Evolutionary conservation across 495 filamentous ascomycete genomes (phyloP).

Genomic region (Peziza echinospora): DNA sequence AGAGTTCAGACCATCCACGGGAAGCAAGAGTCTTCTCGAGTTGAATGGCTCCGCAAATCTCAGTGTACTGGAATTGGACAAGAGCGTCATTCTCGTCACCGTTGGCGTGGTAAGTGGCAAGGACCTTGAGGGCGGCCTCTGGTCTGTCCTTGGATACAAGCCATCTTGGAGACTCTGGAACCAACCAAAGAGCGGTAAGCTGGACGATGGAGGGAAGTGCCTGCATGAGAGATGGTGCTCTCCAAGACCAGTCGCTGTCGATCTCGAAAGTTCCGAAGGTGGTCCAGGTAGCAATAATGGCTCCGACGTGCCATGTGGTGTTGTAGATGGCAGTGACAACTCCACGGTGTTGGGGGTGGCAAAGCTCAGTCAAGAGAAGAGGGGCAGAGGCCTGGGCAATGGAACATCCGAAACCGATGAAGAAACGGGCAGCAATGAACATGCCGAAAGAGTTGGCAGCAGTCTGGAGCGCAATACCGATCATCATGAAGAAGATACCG

Average conservation of each 20-base stretch:
- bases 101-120: slow-evolving; percentile 24
- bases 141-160: slow-evolving; percentile 14
- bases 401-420: slow-evolving; percentile 20
- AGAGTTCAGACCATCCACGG: slow-evolving; percentile 31
- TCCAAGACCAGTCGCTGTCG: slow-evolving; percentile 28
- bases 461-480: slow-evolving; percentile 15
- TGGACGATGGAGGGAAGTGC: slow-evolving; percentile 25
- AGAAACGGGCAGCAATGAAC: slow-evolving; percentile 20
- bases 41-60: slow-evolving; percentile 22
- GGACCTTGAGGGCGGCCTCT: slow-evolving; percentile 17
- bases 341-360: slow-evolving; percentile 23
- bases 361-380: slow-evolving; percentile 22
- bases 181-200: slow-evolving; percentile 26
- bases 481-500: slow-evolving; percentile 11
- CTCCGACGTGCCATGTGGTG: slow-evolving; percentile 25
- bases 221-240: slow-evolving; percentile 27
- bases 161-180: slow-evolving; percentile 32
- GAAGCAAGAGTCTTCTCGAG: slow-evolving; percentile 20
- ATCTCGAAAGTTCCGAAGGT: slow-evolving; percentile 20
- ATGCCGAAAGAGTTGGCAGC: slow-evolving; percentile 16
- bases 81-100: slow-evolving; percentile 22
- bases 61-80: slow-evolving; percentile 24
- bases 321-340: slow-evolving; percentile 24
- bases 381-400: slow-evolving; percentile 20
- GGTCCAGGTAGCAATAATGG: slow-evolving; percentile 24